Evolutionary conservation across 2,329 filamentous ascomycete genomes (phyloP), one percentile per base, ranked within the genome.

Genomic region (Atkinsonella hypoxylon): DNA sequence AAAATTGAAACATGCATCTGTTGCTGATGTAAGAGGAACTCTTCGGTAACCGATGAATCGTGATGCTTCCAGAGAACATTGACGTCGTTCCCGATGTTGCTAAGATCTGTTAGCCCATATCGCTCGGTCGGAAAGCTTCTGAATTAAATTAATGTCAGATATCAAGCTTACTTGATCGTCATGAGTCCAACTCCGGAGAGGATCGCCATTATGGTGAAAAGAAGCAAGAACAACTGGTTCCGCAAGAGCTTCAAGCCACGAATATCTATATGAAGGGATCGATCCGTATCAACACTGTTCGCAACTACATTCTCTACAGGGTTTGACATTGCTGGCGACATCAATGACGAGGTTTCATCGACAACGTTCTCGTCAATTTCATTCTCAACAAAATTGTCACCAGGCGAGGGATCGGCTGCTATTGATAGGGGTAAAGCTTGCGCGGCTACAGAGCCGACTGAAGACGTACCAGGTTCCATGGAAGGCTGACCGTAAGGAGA

Each of bases 1-100:
- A 98, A 74, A 48, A 95, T 88, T 2, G 89, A 95, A 10, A 98
- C 93, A 61, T 98, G 91, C 73, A 94, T 81, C 54, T 94, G 83
- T 66, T 97, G 93, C 46, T 81, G 81, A 51, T 85, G 77, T 47
- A 88, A 80, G 48, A 98, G 84, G 58, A 89, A 90, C 47, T 83
- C 79, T 42, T 85, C 75, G 53, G 77, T 76, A 2, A 85, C 83
- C 1, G 78, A 81, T 55, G 83, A 76, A 60, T 96, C 89, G 63
- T 85, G 94, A 61, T 88, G 80, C 54, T 81, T 83, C 93, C 93
- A 97, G 1, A 98, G 75, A 2, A 89, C 89, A 62, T 88, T 87
- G 52, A 82, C 84, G 59, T 90, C 82, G 63, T 95, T 94, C 42
- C 93, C 93, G 61, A 97, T 95, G 60, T 98, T 98, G 71, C 89